Conservation (phyloP, 1,284 basidiomycete species). For the Heterobasidion parviporum region DNA sequence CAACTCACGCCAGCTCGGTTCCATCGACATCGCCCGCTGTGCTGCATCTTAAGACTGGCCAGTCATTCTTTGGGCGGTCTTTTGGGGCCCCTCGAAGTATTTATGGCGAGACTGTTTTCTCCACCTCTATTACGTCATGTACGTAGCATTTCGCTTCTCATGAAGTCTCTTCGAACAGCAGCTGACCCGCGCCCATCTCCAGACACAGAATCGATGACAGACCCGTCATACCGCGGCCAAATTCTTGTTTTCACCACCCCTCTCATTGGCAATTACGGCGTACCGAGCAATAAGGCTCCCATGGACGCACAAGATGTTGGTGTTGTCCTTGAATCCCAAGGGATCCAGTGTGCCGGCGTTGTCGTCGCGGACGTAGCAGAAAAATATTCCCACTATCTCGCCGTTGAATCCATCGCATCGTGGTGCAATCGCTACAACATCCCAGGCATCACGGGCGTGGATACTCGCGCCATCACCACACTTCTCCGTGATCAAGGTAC, state of each 20-base stretch:
- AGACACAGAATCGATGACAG: constrained; percentile 99
- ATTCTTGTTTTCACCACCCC: constrained; percentile 98
- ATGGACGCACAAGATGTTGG: constrained; percentile 79
- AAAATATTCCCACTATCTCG: constrained; percentile 91
- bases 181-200: background rate
- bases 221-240: constrained; percentile 97
- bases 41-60: constrained; percentile 90
- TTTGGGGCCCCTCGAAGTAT: constrained; percentile 88
- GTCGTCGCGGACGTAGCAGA: constrained; percentile 94
- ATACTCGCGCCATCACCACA: constrained; percentile 93
- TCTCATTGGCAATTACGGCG: constrained; percentile 98
- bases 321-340: constrained; percentile 83
- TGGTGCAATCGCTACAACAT: constrained; percentile 92
- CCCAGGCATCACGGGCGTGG: constrained; percentile 93
- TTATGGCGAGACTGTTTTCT: constrained; percentile 98
- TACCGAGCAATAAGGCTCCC: constrained; percentile 77
- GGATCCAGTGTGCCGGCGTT: constrained; percentile 88
- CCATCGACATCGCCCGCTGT: constrained; percentile 57
- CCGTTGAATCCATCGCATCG: constrained; percentile 86
- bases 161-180: background rate
- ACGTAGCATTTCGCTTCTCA: constrained; percentile 21
- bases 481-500: constrained; percentile 96
- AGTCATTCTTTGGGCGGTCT: constrained; percentile 83
- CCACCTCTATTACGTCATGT: constrained; percentile 98
- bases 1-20: constrained; percentile 50